Evolutionary conservation across 805 yeast genomes (phyloP).

Genomic region (Suhomyces faveliae): DNA sequence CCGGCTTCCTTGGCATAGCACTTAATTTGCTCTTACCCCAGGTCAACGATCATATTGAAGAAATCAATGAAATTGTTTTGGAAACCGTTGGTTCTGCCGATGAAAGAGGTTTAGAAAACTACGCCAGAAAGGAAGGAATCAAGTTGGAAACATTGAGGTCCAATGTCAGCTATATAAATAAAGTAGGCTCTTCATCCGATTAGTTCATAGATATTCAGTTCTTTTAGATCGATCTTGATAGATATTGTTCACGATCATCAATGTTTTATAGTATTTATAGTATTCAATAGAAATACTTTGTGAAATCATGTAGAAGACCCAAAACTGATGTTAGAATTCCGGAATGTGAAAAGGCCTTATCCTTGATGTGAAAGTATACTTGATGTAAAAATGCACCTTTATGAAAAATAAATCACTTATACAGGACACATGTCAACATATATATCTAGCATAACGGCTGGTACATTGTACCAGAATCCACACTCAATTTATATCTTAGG

Average conservation of each 20-base stretch:
- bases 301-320: too few relatives aligned
- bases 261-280: background rate
- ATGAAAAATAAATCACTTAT: too few relatives aligned
- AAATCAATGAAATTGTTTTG: slow-evolving; percentile 44
- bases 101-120: slow-evolving; percentile 32
- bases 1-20: slow-evolving; percentile 63
- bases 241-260: background rate
- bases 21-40: slow-evolving; percentile 64
- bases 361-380: too few relatives aligned
- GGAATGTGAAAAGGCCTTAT: too few relatives aligned
- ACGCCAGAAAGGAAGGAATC: slow-evolving; percentile 31
- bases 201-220: background rate
- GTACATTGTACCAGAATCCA: too few relatives aligned
- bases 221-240: background rate
- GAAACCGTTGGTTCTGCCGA: slow-evolving; percentile 43
- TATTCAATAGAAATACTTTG: too few relatives aligned
- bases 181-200: slow-evolving; percentile 3
- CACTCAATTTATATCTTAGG: too few relatives aligned
- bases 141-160: slow-evolving; percentile 24
- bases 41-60: slow-evolving; percentile 49
- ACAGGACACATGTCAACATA: too few relatives aligned
- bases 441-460: too few relatives aligned
- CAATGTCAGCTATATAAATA: slow-evolving; percentile 5
- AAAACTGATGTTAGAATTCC: too few relatives aligned
- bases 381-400: too few relatives aligned